phyloP scores from a whole-genome alignment of 768 basidiomycete genomes.

The Boletus huronensis region DNA sequence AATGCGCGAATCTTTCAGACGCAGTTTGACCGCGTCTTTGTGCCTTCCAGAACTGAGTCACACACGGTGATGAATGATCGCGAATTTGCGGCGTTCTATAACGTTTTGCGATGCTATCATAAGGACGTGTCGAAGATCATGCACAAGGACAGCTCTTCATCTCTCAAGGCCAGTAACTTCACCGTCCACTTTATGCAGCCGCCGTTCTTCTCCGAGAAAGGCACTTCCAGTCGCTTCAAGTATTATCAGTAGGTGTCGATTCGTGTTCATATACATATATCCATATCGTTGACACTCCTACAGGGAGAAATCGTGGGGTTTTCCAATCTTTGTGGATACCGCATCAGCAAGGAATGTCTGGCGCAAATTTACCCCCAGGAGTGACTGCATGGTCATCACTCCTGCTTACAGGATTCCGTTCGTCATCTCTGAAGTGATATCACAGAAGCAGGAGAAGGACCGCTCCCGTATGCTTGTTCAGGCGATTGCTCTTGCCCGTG shows the following conservation, averaged over 20 bases:
- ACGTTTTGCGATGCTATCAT: not conserved
- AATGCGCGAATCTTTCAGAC: not conserved
- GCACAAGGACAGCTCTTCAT: not conserved
- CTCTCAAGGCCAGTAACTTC: slow-evolving; percentile 8
- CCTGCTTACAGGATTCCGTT: not conserved
- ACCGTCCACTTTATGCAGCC: slow-evolving; percentile 8
- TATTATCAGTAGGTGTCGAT: not conserved
- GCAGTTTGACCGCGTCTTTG: not conserved
- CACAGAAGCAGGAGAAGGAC: not conserved
- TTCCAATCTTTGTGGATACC: slow-evolving; percentile 8
- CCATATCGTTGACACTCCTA: not conserved
- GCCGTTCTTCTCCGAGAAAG: slow-evolving; percentile 1
- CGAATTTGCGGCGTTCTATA: not conserved
- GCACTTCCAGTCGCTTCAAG: not conserved
- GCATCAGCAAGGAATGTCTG: not conserved
- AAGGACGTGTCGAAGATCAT: not conserved
- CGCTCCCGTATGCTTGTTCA: slow-evolving; percentile 12
- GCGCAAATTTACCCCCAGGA: slow-evolving; percentile 5
- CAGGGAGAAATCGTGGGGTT: slow-evolving; percentile 11
- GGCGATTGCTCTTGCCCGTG: not conserved
- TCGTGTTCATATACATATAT: too few species aligned
- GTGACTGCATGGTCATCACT: slow-evolving; percentile 7
- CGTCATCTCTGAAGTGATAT: slow-evolving; percentile 12
- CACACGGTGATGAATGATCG: not conserved
- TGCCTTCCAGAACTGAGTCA: rapidly evolving